A percentile compares a stretch with the other conserved stretches of the same genome.
These are phyloP conservation scores for Diaporthe vaccinii DNA, from an alignment of 2,329 filamentous ascomycete species.

Conservation along the genomic window DNA sequence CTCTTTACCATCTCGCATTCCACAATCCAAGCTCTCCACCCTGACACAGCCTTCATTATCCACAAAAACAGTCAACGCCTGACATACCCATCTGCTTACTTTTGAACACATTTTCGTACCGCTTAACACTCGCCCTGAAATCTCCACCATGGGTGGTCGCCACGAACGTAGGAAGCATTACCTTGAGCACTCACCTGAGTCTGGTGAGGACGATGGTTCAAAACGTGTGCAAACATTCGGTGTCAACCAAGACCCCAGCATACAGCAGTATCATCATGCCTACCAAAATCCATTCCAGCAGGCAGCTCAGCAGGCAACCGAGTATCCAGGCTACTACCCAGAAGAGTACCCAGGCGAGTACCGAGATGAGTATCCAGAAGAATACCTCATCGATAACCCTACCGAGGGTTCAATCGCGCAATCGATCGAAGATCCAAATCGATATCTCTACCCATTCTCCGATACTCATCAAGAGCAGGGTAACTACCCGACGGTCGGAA, in stretches of 20 bases:
- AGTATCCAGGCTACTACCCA: too few species aligned
- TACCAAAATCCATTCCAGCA: neutral
- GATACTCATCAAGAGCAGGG: neutral
- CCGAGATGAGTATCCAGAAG: too few species aligned
- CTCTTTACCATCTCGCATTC: fast-evolving
- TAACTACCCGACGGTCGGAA: neutral
- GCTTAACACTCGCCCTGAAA: neutral
- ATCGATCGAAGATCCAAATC: neutral
- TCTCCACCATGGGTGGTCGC: neutral
- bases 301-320: neutral
- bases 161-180: neutral
- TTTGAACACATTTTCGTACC: neutral
- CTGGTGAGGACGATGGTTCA: neutral
- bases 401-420: too few species aligned
- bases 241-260: neutral
- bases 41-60: neutral
- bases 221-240: neutral
- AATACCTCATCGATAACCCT: too few species aligned
- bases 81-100: neutral
- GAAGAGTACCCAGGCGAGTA: neutral
- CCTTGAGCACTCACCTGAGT: neutral
- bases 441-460: neutral
- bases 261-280: neutral
- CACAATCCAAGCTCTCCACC: neutral
- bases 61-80: neutral